A percentile compares a stretch with the other conserved stretches of the same genome.
phyloP scores from a whole-genome alignment of 2,329 filamentous ascomycete species.

The Dothistroma pini region DNA sequence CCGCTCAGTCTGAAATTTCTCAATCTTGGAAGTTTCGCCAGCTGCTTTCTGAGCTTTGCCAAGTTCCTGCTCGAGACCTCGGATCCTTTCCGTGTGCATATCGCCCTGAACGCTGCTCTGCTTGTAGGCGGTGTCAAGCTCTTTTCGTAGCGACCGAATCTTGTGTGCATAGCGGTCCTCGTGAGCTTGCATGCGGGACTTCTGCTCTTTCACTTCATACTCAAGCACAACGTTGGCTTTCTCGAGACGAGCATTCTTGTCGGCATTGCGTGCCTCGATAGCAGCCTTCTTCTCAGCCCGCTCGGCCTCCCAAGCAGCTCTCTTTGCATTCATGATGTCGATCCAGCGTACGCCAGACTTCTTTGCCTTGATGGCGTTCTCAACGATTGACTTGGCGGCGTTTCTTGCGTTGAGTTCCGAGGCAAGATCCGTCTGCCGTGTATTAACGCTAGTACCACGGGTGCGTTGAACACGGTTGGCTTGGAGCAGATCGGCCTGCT shows the following conservation, averaged over 20 bases:
- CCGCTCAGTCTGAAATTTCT: constrained; percentile 16
- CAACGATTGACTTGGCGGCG: not conserved
- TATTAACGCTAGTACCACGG: constrained; percentile 4
- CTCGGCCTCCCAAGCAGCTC: constrained; percentile 18
- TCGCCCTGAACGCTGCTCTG: constrained; percentile 29
- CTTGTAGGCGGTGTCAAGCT: constrained; percentile 30
- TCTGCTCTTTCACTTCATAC: constrained; percentile 30
- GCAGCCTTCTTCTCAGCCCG: constrained; percentile 15
- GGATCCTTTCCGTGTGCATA: constrained; percentile 28
- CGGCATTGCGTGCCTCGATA: constrained; percentile 15
- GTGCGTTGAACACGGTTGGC: constrained; percentile 29
- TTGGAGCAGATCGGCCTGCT: constrained; percentile 29
- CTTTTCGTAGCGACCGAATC: constrained; percentile 22
- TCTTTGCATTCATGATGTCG: constrained; percentile 28
- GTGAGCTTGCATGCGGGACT: constrained; percentile 24
- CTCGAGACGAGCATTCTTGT: constrained; percentile 20
- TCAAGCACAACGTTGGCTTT: constrained; percentile 27
- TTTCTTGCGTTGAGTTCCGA: not conserved
- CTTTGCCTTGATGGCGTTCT: not conserved
- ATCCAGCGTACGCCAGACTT: constrained; percentile 21
- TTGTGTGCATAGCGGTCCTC: constrained; percentile 23
- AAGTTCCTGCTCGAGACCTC: constrained; percentile 22
- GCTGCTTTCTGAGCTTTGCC: constrained; percentile 18
- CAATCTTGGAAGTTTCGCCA: constrained; percentile 11
- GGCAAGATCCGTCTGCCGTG: not conserved